Conservation (phyloP, 164 flowering plant genomes). For the Platanus orientalis region DNA sequence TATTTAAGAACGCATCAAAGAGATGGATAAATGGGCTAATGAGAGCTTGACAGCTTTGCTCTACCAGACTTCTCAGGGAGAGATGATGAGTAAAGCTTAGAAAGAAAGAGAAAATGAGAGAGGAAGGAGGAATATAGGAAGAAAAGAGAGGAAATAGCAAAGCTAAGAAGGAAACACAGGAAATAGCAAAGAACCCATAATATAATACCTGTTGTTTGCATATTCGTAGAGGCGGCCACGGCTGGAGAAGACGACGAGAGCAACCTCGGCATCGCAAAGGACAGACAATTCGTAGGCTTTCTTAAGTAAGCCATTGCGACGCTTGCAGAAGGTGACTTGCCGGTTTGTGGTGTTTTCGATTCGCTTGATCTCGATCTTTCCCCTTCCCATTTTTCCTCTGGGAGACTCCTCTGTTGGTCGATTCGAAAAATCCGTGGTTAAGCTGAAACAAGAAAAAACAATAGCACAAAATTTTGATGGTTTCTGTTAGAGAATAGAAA, state of each 20-base stretch:
- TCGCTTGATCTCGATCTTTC: conserved; percentile 83
- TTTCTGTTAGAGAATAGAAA: neutral
- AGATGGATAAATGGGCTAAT: conserved; percentile 17
- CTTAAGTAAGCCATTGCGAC: conserved; percentile 71
- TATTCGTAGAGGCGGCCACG: conserved; percentile 83
- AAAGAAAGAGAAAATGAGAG: conserved; percentile 4
- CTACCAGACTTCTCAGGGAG: conserved; percentile 10
- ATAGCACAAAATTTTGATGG: neutral
- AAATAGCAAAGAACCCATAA: too few species aligned
- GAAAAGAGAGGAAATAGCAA: conserved; percentile 14
- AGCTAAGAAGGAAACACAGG: neutral
- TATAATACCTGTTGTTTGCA: conserved; percentile 64
- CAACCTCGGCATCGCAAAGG: conserved; percentile 77
- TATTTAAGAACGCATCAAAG: conserved; percentile 27
- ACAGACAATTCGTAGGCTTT: conserved; percentile 81
- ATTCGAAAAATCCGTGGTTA: conserved; percentile 36
- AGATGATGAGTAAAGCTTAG: neutral
- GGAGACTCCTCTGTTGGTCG: conserved; percentile 25
- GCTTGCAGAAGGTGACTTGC: conserved; percentile 78
- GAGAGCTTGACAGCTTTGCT: conserved; percentile 20
- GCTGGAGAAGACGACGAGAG: conserved; percentile 75
- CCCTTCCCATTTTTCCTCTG: conserved; percentile 51
- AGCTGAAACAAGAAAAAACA: conserved; percentile 22
- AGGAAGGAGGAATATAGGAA: conserved; percentile 5
- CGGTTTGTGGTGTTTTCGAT: conserved; percentile 83